Conservation (phyloP, 768 basidiomycete genomes). For the Leccinum longicurvipes region DNA sequence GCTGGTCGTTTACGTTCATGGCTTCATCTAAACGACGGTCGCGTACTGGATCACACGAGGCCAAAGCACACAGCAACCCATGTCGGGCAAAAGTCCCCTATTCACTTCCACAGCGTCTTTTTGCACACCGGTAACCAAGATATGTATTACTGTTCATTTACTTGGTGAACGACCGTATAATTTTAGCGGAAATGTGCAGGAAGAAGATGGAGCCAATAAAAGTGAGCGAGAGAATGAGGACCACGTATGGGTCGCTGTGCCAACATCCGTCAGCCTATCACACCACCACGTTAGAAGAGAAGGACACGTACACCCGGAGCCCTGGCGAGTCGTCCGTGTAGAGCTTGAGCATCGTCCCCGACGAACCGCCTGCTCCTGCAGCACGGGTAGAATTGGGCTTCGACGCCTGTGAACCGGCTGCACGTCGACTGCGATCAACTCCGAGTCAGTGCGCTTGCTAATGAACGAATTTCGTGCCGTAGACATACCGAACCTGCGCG, state of each 20-base stretch:
- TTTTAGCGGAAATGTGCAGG: constrained; percentile 94
- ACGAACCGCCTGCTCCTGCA: constrained; percentile 93
- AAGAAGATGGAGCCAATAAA: constrained; percentile 99
- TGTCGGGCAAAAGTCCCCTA: constrained; percentile 6
- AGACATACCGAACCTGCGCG: constrained; percentile 73
- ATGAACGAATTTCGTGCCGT: not conserved
- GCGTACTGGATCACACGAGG: constrained; percentile 12
- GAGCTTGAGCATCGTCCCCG: constrained; percentile 97
- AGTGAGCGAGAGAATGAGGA: constrained; percentile 90
- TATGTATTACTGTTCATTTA: constrained; percentile 34
- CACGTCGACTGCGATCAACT: constrained; percentile 56
- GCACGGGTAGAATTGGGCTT: constrained; percentile 86
- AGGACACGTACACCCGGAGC: constrained; percentile 81
- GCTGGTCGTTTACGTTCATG: constrained; percentile 13
- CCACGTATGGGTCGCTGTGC: constrained; percentile 90
- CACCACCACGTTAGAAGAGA: not conserved
- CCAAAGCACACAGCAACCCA: not conserved
- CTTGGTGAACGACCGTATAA: constrained; percentile 88
- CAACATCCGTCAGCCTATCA: not conserved
- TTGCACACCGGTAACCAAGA: too few relatives aligned
- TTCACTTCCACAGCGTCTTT: not conserved
- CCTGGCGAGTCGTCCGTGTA: constrained; percentile 99
- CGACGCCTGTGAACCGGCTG: constrained; percentile 58
- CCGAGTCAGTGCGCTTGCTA: not conserved
- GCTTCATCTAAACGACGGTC: constrained; percentile 1